Evolutionary conservation across 2,329 filamentous ascomycete genomes (phyloP), one percentile per base, ranked within the genome.

Genomic region (Colletotrichum camelliae): DNA sequence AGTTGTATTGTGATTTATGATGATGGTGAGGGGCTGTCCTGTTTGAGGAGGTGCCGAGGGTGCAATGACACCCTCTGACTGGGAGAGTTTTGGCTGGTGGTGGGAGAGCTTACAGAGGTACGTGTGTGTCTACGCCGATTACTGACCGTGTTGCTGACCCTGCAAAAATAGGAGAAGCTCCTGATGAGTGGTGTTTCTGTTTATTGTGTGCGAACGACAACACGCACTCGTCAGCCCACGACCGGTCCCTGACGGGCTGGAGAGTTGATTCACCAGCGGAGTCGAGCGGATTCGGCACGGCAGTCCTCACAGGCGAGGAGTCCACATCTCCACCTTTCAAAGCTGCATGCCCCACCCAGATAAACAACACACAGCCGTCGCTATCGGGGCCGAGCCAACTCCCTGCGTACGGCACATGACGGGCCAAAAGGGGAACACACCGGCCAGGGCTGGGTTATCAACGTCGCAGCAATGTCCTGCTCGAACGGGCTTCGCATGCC

Each of bases 331-430:
- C 73, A 75, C 43, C 39, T 37, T 73, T 31, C 69, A 64, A 16
- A 75, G 62, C 27, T 72, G 43, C 33, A 68, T 21, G 39, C 57
- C 57, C 64, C 57, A 57, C 69, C 68, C 55, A 75, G 70, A 75
- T 73, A 73, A 64, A 60, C 55, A 66, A 70, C 58, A 61, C 18
- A 52, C 13, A 52, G 43, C 58, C 52, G 66, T 33, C 37, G 48
- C 58, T 48, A 37, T 67, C 72, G 72, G 72, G 70, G 70, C 67
- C 72, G 60, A 67, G 60, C 66, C 71, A 60, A 74, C 66, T 37
- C 35, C 60, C 24, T 43, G 43, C 31, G 15, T 18, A 27, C 39
- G 57, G 70, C 73, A 68, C 73, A 68, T 73, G 70, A 73, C 62
- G 16, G 18, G 70, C 70, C 21, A 57, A 72, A 75, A 21, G 24